These are phyloP conservation scores for Phaeosphaeriaceae sp. DNA, from an alignment of 2,329 filamentous ascomycete species.

Conservation along the genomic window DNA sequence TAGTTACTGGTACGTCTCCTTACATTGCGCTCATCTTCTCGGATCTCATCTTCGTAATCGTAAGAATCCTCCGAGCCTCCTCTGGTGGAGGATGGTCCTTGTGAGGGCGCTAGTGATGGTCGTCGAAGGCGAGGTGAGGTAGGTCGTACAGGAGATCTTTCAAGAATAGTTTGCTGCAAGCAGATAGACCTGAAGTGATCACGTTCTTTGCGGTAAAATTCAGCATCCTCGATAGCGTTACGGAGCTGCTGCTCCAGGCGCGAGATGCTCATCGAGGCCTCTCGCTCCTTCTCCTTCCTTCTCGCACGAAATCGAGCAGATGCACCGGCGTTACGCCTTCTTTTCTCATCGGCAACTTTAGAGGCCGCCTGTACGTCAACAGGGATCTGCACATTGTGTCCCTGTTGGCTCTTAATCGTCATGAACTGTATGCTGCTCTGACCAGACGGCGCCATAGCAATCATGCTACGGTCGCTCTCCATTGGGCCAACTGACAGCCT, in stretches of 20 bases:
- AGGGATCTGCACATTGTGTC: slow-evolving; percentile 65
- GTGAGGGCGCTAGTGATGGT: slow-evolving; percentile 37
- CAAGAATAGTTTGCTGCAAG: slow-evolving; percentile 62
- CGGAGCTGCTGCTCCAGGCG: slow-evolving; percentile 72
- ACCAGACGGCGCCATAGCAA: slow-evolving; percentile 54
- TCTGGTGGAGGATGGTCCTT: slow-evolving; percentile 35
- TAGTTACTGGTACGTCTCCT: slow-evolving; percentile 47
- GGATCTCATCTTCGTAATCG: slow-evolving; percentile 38
- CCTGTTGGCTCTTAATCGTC: slow-evolving; percentile 60
- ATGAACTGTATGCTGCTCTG: slow-evolving; percentile 61
- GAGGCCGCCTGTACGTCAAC: slow-evolving; percentile 84
- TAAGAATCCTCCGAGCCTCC: slow-evolving; percentile 42
- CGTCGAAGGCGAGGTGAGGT: slow-evolving; percentile 51
- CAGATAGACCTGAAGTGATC: slow-evolving; percentile 69
- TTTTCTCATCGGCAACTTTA: slow-evolving; percentile 82
- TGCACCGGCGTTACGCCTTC: slow-evolving; percentile 83
- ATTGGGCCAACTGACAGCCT: slow-evolving; percentile 43
- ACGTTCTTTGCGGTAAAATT: slow-evolving; percentile 76
- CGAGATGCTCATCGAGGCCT: slow-evolving; percentile 72
- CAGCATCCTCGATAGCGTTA: slow-evolving; percentile 71
- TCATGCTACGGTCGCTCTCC: slow-evolving; percentile 48
- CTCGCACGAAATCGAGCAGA: slow-evolving; percentile 82
- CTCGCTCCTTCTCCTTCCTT: slow-evolving; percentile 81
- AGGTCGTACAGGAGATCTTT: slow-evolving; percentile 54
- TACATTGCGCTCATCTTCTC: slow-evolving; percentile 45